Evolutionary conservation across 768 basidiomycete genomes (phyloP), one percentile per base, ranked within the genome.

Genomic region (Phallus indusiatus): DNA sequence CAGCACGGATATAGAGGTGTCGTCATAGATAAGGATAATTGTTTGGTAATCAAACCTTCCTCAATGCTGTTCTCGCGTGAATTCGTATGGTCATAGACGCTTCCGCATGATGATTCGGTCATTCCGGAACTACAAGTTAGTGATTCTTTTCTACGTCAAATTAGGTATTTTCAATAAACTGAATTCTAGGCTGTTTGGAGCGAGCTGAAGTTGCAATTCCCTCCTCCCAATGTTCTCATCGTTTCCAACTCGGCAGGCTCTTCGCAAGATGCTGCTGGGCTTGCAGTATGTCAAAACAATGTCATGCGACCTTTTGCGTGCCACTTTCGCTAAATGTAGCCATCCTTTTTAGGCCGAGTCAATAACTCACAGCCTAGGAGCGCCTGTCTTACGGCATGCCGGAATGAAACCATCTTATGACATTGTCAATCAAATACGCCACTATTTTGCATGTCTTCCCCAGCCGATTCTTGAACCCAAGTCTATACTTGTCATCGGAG

Each of bases 21-120:
- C 2, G 83, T 99, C 1, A 88, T 98, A 64, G 95, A 98, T 78
- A 97, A 98, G 73, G 95, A 99, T 68, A 98, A 99, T 66, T 98
- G 95, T 67, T 73, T 98, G 64, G 95, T 91, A 63, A 28, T 86
- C 5, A 52, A 52, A 36, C 1, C 8, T 9, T 17, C 1, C 22
- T 34, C 7, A 11, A 0, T 1, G n/a, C 47, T 22, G 28, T 16
- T 10, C 10, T 33, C 22, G 12, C 20, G 10, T 66, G 11, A 55
- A 57, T 35, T 35, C 28, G 20, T 59, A n/a, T 21, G n/a, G 5
- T 28, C 22, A 52, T 22, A 96, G 95, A 95, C 95, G 1, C 68
- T 83, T 34, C 95, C 95, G 0, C 73, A 89, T 67, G 70, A 77
- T 50, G 95, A 98, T 67, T 70, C 72, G 2, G 76, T 95, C 37